Evolutionary conservation across 805 yeast genomes (phyloP), one percentile per base, ranked within the genome.

Genomic region (Scheffersomyces amazonensis): DNA sequence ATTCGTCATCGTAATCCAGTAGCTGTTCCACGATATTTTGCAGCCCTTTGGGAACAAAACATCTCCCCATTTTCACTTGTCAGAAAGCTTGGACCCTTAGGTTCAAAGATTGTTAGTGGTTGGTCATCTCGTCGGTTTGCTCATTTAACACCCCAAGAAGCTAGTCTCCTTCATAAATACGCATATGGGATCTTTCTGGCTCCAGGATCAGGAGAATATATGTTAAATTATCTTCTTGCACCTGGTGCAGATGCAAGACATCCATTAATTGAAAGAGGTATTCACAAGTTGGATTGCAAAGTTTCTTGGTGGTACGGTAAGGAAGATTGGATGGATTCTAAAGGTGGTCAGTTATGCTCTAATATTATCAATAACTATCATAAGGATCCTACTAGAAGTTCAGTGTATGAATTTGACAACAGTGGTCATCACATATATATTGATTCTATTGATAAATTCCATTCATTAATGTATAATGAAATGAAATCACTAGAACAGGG

Each of bases 191-290:
- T 90, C 10, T 93, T 93, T 69, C 86, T 82, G 47, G 83, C 87
- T 6, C 77, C 72, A 3, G 99, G 99, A 0, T 86, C 95, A 0
- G 98, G 98, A 5, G 99, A 91, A 62, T 91, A 91, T 57, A 81
- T 91, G 70, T 67, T 93, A 47, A 85, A 87, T 48, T 85, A 83
- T 53, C 68, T 89, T 15, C 64, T 91, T 17, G 90, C 87, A 0
- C 95, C 96, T 5, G 99, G 98, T 3, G 98, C 96, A 0, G 78
- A 79, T 34, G 95, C 97, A 1, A 69, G 96, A 44, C 65, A 75
- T 49, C 95, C 98, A 1, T 64, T 91, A 37, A 47, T 60, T 4
- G 69, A 66, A 13, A 59, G 85, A 16, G 70, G 66, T 2, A 69
- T 83, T 11, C 61, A 73, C 21, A 62, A 70, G 16, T 58, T 83